These are phyloP conservation scores for Sporothrix globosa DNA, from an alignment of 2,329 filamentous ascomycete species.

Conservation along the genomic window DNA sequence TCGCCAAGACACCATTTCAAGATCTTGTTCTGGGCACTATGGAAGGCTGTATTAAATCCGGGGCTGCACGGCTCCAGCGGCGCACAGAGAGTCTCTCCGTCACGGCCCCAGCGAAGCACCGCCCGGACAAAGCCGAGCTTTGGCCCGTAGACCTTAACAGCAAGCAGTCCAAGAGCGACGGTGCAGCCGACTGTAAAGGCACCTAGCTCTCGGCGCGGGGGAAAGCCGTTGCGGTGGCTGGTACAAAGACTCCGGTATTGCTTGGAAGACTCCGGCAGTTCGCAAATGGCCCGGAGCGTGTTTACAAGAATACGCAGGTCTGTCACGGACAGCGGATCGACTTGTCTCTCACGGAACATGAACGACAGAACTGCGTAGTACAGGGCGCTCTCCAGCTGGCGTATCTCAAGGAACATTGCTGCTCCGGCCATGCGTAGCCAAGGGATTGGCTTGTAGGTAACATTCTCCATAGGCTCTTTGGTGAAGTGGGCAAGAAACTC, in stretches of 20 bases:
- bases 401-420: constrained; percentile 22
- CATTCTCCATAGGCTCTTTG: not conserved
- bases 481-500: constrained; percentile 18
- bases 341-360: not conserved
- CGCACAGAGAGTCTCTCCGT: constrained; percentile 5
- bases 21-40: constrained; percentile 17
- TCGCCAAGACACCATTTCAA: constrained; percentile 25
- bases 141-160: constrained; percentile 27
- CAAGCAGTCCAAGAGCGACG: not conserved
- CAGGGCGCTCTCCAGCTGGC: constrained; percentile 25
- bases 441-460: constrained; percentile 25
- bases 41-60: not conserved
- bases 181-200: constrained; percentile 20
- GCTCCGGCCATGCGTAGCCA: constrained; percentile 31
- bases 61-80: not conserved
- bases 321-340: constrained; percentile 10
- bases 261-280: constrained; percentile 22
- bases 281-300: constrained; percentile 12
- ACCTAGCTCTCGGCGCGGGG: constrained; percentile 8
- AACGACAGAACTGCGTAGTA: constrained; percentile 21
- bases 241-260: constrained; percentile 17
- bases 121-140: constrained; percentile 30
- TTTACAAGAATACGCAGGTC: constrained; percentile 27
- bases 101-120: constrained; percentile 22
- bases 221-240: constrained; percentile 9